These are phyloP conservation scores for Exophiala calicioides DNA, from an alignment of 2,329 filamentous ascomycete species.

Conservation along the genomic window DNA sequence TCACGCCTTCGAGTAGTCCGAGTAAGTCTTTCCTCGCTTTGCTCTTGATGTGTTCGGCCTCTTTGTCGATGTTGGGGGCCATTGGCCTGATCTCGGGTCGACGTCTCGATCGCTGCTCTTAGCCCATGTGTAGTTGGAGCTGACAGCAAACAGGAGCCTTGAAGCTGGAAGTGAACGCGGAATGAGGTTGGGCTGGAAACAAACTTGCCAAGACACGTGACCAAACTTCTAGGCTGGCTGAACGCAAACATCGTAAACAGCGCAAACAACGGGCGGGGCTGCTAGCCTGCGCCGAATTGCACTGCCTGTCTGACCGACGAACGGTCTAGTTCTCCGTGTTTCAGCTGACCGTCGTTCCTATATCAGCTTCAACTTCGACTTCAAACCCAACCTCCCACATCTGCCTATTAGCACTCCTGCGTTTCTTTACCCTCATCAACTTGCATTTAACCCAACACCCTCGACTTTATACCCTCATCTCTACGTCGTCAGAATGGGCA, in stretches of 20 bases:
- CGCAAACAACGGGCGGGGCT: slow-evolving; percentile 1
- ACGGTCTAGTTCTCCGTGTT: slow-evolving; percentile 18
- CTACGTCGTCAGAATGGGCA: slow-evolving; percentile 40
- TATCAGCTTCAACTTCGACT: slow-evolving; percentile 11
- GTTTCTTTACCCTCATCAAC: not conserved
- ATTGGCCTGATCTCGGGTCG: slow-evolving; percentile 33
- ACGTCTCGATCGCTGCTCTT: slow-evolving; percentile 3
- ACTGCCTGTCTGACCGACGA: slow-evolving; percentile 21
- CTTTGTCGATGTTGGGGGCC: slow-evolving; percentile 46
- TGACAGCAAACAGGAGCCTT: too few relatives aligned
- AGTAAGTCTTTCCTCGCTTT: slow-evolving; percentile 82
- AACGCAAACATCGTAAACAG: not conserved
- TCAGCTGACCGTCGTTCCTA: slow-evolving; percentile 24
- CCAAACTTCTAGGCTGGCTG: not conserved
- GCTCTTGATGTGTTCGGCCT: slow-evolving; percentile 50
- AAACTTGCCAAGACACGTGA: slow-evolving; percentile 17
- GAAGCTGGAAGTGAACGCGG: not conserved
- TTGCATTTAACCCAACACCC: not conserved
- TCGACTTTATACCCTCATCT: not conserved
- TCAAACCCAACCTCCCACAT: too few relatives aligned
- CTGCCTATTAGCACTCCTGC: slow-evolving; percentile 3
- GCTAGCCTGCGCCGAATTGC: not conserved
- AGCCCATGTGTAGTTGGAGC: not conserved
- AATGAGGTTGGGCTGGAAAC: slow-evolving; percentile 4
- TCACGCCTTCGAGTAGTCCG: slow-evolving; percentile 89